phyloP scores from a whole-genome alignment of 495 filamentous ascomycete species.

The Penicillium maclennaniae region DNA sequence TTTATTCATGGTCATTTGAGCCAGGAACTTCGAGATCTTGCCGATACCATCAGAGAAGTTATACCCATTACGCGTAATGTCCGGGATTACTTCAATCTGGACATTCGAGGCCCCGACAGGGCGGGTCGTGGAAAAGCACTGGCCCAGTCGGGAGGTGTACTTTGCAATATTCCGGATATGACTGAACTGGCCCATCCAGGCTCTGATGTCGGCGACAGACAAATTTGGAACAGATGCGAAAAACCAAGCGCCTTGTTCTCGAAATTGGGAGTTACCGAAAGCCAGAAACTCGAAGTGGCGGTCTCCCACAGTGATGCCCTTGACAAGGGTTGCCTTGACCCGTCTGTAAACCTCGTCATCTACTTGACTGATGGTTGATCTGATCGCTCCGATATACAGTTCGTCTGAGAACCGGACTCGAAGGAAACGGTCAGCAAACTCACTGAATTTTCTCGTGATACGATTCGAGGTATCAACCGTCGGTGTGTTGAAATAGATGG shows the following conservation, averaged over 20 bases:
- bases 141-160: conserved; percentile 80
- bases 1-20: conserved; percentile 62
- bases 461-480: conserved; percentile 84
- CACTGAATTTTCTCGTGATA: conserved; percentile 67
- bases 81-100: conserved; percentile 47
- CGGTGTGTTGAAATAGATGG: conserved; percentile 72
- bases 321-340: conserved; percentile 62
- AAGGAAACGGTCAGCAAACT: conserved; percentile 77
- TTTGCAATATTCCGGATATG: conserved; percentile 78
- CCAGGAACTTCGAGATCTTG: conserved; percentile 78
- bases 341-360: conserved; percentile 73
- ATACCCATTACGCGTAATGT: conserved; percentile 62
- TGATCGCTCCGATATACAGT: conserved; percentile 56
- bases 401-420: conserved; percentile 91
- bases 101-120: conserved; percentile 50
- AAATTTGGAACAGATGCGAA: conserved; percentile 60
- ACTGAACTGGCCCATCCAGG: conserved; percentile 84
- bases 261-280: conserved; percentile 92
- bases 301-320: conserved; percentile 79
- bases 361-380: conserved; percentile 46
- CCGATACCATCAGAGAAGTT: conserved; percentile 92
- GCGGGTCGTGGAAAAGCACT: conserved; percentile 92
- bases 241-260: conserved; percentile 91
- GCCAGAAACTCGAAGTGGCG: conserved; percentile 87
- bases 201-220: conserved; percentile 70